Evolutionary conservation across 192 early-diverging fungal genomes (phyloP).

Genomic region (Linnemannia hyalina): DNA sequence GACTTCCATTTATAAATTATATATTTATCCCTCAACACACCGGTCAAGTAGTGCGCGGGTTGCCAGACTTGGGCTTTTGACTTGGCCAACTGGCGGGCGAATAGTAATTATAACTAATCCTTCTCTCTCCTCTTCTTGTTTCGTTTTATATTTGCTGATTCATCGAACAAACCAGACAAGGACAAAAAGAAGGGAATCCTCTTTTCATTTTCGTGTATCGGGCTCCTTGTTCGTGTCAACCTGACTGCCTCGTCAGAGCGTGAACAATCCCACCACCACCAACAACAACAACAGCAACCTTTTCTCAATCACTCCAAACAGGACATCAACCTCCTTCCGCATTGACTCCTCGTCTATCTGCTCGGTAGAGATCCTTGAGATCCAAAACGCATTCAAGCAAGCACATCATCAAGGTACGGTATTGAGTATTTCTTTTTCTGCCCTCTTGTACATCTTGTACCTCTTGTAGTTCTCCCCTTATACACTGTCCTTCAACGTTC

Average conservation of each 20-base stretch:
- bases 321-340: not conserved
- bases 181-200: not conserved
- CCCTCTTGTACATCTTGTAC: not conserved
- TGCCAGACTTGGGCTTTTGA: not conserved
- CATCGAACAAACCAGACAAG: too few relatives aligned
- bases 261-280: not conserved
- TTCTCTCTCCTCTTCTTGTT: not conserved
- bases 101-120: not conserved
- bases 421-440: not conserved
- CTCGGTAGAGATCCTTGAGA: not conserved
- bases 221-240: slow-evolving; percentile 7
- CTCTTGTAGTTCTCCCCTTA: not conserved
- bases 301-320: not conserved
- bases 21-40: not conserved
- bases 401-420: not conserved
- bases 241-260: slow-evolving; percentile 3
- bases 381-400: not conserved
- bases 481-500: not conserved
- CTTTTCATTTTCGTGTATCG: slow-evolving; percentile 1
- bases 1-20: not conserved
- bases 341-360: not conserved
- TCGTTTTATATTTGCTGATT: not conserved
- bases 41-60: not conserved
- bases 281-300: not conserved
- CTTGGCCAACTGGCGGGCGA: not conserved